Base-by-base conservation (phyloP, 1,284 basidiomycete species). In the Calocybe gambosa region DNA sequence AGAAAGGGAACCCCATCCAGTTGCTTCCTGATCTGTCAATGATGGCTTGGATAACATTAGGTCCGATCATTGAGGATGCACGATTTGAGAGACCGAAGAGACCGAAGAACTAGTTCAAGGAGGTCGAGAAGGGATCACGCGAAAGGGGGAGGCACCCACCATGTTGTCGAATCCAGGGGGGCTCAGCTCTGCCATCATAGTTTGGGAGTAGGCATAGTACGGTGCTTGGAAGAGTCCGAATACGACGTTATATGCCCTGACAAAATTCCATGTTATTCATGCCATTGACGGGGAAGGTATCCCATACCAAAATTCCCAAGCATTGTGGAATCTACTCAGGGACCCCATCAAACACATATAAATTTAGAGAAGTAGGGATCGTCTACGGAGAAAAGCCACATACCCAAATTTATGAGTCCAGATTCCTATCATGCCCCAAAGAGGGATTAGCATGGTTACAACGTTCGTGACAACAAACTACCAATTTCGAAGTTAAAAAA, bases 381-480 rank as follows among this genome's bases (percentile, higher is more conserved):
- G 13, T 12, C 29, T 10, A 12, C 6, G 13, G 29, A 8, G 29
- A 31, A 3, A 31, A 12, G 13, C 40, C 28, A 57, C 70, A 15
- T 48, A 82, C 76, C 90, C 90, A 43, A 93, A 66, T 45, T 73
- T 81, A 6, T 67, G 56, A 0, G 89, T 91, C 78, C 87, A 91
- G 49, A 92, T 82, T 1, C 89, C 89, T 41, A 92, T 73, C 79
- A 89, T 85, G 15, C 89, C 90, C 89, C 90, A 93, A 1, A 89
- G 68, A 0, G 88, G 86, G 40, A 92, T 87, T 23, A 89, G 42
- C 36, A 89, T 74, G 3, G 85, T 88, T 8, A 86, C 78, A 1
- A 86, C 73, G 56, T 88, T 88, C 5, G 87, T 89, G 1, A 88
- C 75, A 15, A 80, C 64, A 57, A 92, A 89, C 85, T 85, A n/a